Evolutionary conservation across 352 stramenopile genomes (phyloP), one percentile per base, ranked within the genome.

Genomic region (Phytophthora colocasiae): DNA sequence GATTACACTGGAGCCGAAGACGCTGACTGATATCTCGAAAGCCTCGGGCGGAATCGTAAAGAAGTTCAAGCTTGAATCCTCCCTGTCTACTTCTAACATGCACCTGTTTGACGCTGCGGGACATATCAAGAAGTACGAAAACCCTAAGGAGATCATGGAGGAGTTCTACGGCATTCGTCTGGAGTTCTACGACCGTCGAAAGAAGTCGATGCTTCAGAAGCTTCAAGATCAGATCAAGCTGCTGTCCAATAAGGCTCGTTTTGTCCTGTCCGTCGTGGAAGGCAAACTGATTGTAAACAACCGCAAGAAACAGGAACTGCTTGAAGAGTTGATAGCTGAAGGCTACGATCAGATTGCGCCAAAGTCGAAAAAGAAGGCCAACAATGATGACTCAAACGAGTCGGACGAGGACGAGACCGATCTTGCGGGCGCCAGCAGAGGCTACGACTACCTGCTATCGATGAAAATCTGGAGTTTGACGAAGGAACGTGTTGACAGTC

Each of bases 1-100:
- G 24, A 87, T 98, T 41, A 84, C 75, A 5, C 64, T 98, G 47
- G 88, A 88, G 5, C 74, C 78, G 1, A 90, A 96, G 47, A 82
- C 56, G 14, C 58, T 96, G n/a, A 77, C 69, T 17, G 78, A 91
- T 19, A 90, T 92, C 67, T 69, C 84, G 56, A 87, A 85, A 57
- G 80, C 75, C 31, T 75, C 75, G 45, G 76, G 77, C 50, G 78
- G 91, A 71, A 89, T 99, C 32, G 73, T 98, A 49, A 98, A 98
- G 77, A 93, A 93, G 59, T 98, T 99, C 65, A 98, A 98, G 70
- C 91, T 99, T 3, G 93, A 97, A 54, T 92, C 87, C 8, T 95
- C 87, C 12, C 78, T 99, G 34, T 96, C 83, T 9, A 98, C 92
- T 2, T 97, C 89, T 11, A 99, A 99, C 73, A 99, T 99, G 97